Evolutionary conservation across 1,284 basidiomycete genomes (phyloP).

Genomic region (Pholiota adiposa): DNA sequence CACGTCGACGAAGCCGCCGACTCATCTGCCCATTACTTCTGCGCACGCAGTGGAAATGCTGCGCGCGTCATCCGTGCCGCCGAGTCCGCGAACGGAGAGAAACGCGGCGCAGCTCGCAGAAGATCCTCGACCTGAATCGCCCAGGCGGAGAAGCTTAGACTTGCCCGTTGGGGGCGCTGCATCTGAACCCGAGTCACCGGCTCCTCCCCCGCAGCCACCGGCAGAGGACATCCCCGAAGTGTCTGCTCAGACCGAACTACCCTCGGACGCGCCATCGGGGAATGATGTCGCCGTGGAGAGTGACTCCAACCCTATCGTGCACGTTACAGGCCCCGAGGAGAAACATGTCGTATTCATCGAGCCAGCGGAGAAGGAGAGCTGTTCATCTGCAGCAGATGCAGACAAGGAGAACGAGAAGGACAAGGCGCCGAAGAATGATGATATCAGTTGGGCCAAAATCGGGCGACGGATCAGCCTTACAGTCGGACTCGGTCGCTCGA

Average conservation of each 20-base stretch:
- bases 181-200: slow-evolving; percentile 12
- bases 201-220: not conserved
- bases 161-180: slow-evolving; percentile 23
- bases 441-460: slow-evolving; percentile 60
- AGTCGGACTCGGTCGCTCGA: slow-evolving; percentile 46
- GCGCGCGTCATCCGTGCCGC: slow-evolving; percentile 58
- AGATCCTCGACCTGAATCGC: slow-evolving; percentile 9
- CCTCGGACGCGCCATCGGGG: slow-evolving; percentile 22
- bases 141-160: slow-evolving; percentile 46
- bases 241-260: not conserved
- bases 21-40: slow-evolving; percentile 2
- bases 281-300: slow-evolving; percentile 26
- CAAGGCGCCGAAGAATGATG: slow-evolving; percentile 44
- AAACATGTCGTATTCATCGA: slow-evolving; percentile 37
- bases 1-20: slow-evolving; percentile 3
- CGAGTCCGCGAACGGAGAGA: slow-evolving; percentile 36
- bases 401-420: slow-evolving; percentile 28
- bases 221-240: not conserved
- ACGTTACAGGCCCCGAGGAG: slow-evolving; percentile 29
- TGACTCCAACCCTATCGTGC: slow-evolving; percentile 29
- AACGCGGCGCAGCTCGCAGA: slow-evolving; percentile 25
- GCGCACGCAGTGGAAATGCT: slow-evolving; percentile 33
- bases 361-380: slow-evolving; percentile 15
- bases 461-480: slow-evolving; percentile 63
- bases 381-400: slow-evolving; percentile 6